phyloP scores from a whole-genome alignment of 306 rosid species.

The Quercus parvula region DNA sequence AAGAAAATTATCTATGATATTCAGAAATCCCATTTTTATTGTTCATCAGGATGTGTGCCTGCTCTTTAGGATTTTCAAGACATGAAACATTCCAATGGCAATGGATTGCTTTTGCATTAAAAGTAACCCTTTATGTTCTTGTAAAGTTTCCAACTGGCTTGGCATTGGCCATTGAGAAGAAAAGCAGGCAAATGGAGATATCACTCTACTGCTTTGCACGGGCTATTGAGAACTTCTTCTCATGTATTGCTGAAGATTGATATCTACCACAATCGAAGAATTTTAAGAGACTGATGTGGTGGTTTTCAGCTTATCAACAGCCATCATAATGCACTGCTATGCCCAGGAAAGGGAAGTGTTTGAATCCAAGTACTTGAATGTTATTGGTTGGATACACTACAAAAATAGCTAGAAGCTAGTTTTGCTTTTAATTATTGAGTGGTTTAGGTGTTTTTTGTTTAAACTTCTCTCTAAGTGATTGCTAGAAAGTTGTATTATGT shows the following conservation, averaged over 20 bases:
- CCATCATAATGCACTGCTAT: slow-evolving; percentile 96
- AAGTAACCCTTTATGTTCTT: too few relatives aligned
- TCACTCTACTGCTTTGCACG: slow-evolving; percentile 87
- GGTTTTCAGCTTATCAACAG: slow-evolving; percentile 83
- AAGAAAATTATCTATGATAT: background rate
- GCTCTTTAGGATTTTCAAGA: slow-evolving; percentile 57
- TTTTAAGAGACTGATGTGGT: slow-evolving; percentile 72
- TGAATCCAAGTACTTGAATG: slow-evolving; percentile 74
- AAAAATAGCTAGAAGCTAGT: slow-evolving; percentile 25
- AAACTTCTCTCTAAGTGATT: background rate
- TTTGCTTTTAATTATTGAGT: background rate
- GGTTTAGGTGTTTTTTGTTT: background rate
- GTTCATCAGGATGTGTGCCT: slow-evolving; percentile 83
- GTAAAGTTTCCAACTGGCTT: slow-evolving; percentile 81
- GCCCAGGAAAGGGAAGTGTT: slow-evolving; percentile 89
- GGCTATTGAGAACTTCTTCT: slow-evolving; percentile 91
- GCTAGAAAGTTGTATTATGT: background rate
- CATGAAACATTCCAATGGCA: slow-evolving; percentile 70
- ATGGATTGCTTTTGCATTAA: background rate
- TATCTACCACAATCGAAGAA: slow-evolving; percentile 59
- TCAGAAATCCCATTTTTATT: slow-evolving; percentile 7
- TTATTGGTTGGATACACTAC: slow-evolving; percentile 93
- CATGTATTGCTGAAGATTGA: slow-evolving; percentile 69
- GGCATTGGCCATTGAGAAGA: slow-evolving; percentile 65
- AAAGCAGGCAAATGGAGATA: slow-evolving; percentile 79